Conservation (phyloP, 495 filamentous ascomycete genomes). For the Penicillium paradoxum region DNA sequence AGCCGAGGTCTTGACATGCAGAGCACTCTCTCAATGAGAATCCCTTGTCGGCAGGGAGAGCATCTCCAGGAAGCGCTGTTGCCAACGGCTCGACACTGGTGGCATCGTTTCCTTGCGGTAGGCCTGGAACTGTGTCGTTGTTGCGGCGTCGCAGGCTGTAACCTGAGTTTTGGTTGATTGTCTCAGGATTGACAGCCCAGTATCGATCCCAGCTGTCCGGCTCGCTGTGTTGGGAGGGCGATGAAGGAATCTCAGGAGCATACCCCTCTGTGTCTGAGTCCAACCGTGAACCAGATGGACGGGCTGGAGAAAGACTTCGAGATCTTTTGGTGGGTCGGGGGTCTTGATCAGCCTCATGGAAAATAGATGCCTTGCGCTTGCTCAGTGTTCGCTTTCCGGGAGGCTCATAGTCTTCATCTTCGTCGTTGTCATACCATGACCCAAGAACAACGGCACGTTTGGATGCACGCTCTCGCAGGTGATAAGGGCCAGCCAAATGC, state of each 20-base stretch:
- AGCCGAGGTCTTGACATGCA: neutral
- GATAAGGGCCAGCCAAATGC: neutral
- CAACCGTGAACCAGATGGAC: neutral
- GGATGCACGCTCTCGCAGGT: neutral
- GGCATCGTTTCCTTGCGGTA: neutral
- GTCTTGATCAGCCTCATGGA: too few species aligned
- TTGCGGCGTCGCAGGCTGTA: neutral
- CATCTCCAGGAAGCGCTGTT: neutral
- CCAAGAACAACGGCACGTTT: neutral
- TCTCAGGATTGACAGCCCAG: neutral
- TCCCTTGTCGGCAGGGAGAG: neutral
- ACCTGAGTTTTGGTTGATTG: neutral
- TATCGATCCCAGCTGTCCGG: neutral
- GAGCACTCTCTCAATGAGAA: neutral
- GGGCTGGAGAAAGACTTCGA: neutral
- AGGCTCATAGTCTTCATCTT: slow-evolving; percentile 13
- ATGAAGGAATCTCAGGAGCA: neutral
- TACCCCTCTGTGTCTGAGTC: neutral
- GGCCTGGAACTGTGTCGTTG: neutral
- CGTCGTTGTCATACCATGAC: slow-evolving; percentile 14
- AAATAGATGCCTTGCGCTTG: neutral
- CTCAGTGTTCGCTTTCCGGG: neutral
- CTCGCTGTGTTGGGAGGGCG: neutral
- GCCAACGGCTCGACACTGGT: neutral
- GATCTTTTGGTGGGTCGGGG: neutral